phyloP scores from a whole-genome alignment of 208 protist species.

The Trypanosomatidae sp. region DNA sequence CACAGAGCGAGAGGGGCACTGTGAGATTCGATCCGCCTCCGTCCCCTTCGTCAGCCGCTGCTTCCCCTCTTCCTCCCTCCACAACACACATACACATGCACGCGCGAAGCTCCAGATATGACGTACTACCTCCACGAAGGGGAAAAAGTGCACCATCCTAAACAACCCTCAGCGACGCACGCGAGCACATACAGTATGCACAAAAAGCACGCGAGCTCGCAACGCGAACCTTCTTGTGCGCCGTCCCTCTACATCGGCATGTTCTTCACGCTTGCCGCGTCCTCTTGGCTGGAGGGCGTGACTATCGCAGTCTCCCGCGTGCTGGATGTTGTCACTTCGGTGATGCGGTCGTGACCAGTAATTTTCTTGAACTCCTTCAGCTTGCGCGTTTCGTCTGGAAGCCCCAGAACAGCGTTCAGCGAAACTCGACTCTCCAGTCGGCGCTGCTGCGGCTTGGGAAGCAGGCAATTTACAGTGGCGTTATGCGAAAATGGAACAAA shows the following conservation, averaged over 20 bases:
- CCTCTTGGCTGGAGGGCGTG: background rate
- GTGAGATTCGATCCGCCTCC: background rate
- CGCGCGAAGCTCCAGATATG: no score
- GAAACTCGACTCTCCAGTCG: constrained; percentile 75
- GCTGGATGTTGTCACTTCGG: constrained; percentile 10
- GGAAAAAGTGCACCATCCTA: no score
- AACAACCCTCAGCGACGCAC: no score
- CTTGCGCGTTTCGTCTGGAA: constrained; percentile 82
- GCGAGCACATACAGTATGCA: background rate
- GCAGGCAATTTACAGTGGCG: constrained; percentile 80
- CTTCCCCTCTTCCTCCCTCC: background rate
- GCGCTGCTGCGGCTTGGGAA: constrained; percentile 84
- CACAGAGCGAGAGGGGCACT: background rate
- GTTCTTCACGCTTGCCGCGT: background rate
- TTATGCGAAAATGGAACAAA: constrained; percentile 80
- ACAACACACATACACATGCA: background rate
- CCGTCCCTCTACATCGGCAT: background rate
- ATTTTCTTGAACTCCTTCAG: constrained; percentile 84
- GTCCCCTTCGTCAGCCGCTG: background rate
- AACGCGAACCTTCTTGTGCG: background rate
- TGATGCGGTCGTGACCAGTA: constrained; percentile 39
- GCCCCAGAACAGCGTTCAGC: constrained; percentile 67
- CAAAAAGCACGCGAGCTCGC: background rate
- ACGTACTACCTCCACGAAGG: no score
- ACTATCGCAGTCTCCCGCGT: background rate